These are phyloP conservation scores for Niveomyces coronatus DNA, from an alignment of 2,329 filamentous ascomycete genomes.

Conservation along the genomic window DNA sequence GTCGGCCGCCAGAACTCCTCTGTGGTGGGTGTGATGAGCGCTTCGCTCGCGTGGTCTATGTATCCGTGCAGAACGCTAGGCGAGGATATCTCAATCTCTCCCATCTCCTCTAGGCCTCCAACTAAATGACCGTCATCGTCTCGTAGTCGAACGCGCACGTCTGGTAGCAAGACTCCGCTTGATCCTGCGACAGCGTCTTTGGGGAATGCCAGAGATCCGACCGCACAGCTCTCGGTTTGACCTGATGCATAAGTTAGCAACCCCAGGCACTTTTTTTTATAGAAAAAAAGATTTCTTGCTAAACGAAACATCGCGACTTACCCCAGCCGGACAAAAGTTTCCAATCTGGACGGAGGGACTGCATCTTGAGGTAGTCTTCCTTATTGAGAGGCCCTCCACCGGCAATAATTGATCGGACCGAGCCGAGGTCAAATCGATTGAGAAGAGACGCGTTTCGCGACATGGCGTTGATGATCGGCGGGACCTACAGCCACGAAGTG, in stretches of 20 bases:
- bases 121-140: conserved; percentile 1
- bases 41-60: conserved; percentile 2
- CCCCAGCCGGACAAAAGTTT: conserved; percentile 5
- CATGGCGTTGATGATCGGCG: no score
- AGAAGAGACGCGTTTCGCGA: no score
- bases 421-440: conserved; percentile 5
- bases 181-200: conserved; percentile 3
- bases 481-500: no score
- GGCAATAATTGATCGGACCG: conserved; percentile 1
- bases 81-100: conserved; percentile 4
- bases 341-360: neutral
- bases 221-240: conserved; percentile 2
- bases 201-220: conserved; percentile 1
- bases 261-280: no score
- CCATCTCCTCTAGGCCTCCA: conserved; percentile 1
- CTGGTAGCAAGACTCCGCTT: conserved; percentile 7
- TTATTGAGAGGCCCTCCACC: conserved; percentile 4
- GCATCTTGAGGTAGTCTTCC: neutral
- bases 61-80: conserved; percentile 4
- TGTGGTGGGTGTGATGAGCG: neutral
- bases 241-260: neutral
- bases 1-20: conserved; percentile 6
- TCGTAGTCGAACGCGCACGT: conserved; percentile 1
- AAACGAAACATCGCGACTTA: no score
- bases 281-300: no score